A percentile compares a stretch with the other conserved stretches of the same genome.
These are phyloP conservation scores for Neophaeococcomyces aloes DNA, from an alignment of 2,329 filamentous ascomycete genomes.

Conservation along the genomic window DNA sequence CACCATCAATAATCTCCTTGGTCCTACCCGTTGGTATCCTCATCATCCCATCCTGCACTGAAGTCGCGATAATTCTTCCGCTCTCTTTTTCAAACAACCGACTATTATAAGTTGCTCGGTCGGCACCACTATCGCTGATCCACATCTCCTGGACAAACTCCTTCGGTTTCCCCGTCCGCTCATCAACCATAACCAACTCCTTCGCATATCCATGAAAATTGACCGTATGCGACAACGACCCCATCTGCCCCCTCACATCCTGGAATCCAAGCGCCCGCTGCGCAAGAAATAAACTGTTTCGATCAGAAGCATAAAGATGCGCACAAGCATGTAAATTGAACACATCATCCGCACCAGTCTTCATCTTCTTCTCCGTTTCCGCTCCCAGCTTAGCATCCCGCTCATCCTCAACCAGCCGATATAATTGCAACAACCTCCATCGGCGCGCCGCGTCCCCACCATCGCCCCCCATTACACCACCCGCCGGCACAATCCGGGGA, in stretches of 20 bases:
- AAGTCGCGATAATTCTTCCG: constrained; percentile 37
- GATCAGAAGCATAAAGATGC: constrained; percentile 48
- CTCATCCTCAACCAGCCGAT: constrained; percentile 35
- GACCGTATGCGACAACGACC: constrained; percentile 39
- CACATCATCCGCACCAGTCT: constrained; percentile 26
- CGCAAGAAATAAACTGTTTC: constrained; percentile 44
- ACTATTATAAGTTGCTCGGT: constrained; percentile 39
- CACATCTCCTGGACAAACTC: constrained; percentile 44
- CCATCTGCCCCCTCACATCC: constrained; percentile 33
- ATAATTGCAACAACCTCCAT: constrained; percentile 38
- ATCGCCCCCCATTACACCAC: constrained; percentile 9
- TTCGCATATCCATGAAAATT: constrained; percentile 36
- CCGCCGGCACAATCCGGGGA: constrained; percentile 18
- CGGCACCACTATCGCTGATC: constrained; percentile 35
- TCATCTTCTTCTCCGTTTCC: constrained; percentile 13
- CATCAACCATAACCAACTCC: constrained; percentile 33
- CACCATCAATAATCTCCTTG: constrained; percentile 1
- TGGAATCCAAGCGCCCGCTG: constrained; percentile 39
- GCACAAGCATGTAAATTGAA: constrained; percentile 48
- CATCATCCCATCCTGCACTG: constrained; percentile 42
- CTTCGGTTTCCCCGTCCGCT: constrained; percentile 23
- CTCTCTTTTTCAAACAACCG: constrained; percentile 30
- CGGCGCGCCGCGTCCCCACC: constrained; percentile 22
- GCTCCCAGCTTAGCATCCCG: constrained; percentile 18
- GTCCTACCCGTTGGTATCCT: constrained; percentile 19